Conservation (phyloP, 495 filamentous ascomycete genomes). For the Talaromyces ruber region DNA sequence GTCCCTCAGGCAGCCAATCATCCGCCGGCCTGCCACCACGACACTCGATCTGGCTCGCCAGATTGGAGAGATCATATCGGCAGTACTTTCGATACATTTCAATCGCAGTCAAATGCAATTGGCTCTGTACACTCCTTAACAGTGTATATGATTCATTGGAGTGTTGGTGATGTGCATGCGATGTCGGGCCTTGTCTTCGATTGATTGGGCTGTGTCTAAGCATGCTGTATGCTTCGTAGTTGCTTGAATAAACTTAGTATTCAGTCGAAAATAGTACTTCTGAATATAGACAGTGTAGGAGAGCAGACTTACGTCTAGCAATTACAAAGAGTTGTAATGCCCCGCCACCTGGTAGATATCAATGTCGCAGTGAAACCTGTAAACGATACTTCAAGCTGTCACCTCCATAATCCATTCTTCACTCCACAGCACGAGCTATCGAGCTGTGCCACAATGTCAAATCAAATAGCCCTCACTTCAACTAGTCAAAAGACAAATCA, state of each 20-base stretch:
- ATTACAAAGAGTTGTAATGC: background rate
- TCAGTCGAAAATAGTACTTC: background rate
- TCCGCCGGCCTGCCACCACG: conserved; percentile 12
- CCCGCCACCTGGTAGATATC: background rate
- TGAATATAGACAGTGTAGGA: background rate
- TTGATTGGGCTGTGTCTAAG: background rate
- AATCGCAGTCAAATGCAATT: background rate
- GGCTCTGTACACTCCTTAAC: background rate
- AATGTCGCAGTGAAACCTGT: background rate
- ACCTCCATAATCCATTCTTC: background rate
- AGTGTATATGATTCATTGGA: background rate
- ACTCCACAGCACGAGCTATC: background rate
- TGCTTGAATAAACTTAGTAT: background rate
- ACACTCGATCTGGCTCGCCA: background rate
- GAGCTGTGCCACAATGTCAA: background rate
- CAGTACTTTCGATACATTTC: background rate
- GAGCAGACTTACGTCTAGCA: background rate
- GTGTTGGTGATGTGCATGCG: background rate
- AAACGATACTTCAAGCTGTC: background rate
- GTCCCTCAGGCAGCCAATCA: conserved; percentile 14
- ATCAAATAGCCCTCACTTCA: background rate
- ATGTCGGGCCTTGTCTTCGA: background rate
- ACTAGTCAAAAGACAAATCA: background rate
- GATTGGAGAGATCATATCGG: background rate
- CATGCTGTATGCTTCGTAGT: background rate